Conservation (phyloP, 805 yeast species). For the Torulaspora delbrueckii region DNA sequence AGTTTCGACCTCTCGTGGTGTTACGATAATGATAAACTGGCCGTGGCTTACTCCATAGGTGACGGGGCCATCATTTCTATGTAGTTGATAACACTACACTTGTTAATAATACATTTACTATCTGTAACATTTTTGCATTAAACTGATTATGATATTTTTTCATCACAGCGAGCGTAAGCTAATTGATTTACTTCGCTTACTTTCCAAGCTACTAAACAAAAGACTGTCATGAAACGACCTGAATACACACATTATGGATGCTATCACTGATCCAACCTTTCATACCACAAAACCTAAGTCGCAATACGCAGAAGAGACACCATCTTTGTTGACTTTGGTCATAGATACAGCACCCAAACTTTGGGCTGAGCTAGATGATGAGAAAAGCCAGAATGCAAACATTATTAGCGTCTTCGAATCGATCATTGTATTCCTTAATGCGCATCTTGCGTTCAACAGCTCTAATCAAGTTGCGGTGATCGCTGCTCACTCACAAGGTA, state of each 20-base stretch:
- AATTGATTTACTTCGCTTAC: neutral
- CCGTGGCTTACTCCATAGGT: slow-evolving; percentile 33
- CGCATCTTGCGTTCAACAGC: slow-evolving; percentile 80
- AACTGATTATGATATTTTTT: neutral
- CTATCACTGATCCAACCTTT: slow-evolving; percentile 35
- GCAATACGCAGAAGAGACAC: slow-evolving; percentile 50
- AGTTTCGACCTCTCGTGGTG: slow-evolving; percentile 38
- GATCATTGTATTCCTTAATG: slow-evolving; percentile 71
- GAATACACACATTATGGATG: slow-evolving; percentile 26
- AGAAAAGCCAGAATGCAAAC: slow-evolving; percentile 35
- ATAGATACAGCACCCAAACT: slow-evolving; percentile 67
- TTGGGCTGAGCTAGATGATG: slow-evolving; percentile 38
- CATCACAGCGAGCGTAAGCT: neutral
- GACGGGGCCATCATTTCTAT: slow-evolving; percentile 28
- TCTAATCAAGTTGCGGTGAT: slow-evolving; percentile 80
- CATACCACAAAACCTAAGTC: slow-evolving; percentile 24
- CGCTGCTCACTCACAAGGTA: slow-evolving; percentile 66
- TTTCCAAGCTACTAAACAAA: neutral
- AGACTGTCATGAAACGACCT: neutral
- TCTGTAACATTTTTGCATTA: neutral
- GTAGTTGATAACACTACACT: slow-evolving; percentile 5
- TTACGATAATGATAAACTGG: slow-evolving; percentile 23
- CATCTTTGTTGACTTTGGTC: slow-evolving; percentile 73
- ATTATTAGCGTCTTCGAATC: slow-evolving; percentile 59
- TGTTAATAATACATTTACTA: neutral